Base-by-base conservation (phyloP, 1,284 basidiomycete genomes). In the Trametes polyzona region DNA sequence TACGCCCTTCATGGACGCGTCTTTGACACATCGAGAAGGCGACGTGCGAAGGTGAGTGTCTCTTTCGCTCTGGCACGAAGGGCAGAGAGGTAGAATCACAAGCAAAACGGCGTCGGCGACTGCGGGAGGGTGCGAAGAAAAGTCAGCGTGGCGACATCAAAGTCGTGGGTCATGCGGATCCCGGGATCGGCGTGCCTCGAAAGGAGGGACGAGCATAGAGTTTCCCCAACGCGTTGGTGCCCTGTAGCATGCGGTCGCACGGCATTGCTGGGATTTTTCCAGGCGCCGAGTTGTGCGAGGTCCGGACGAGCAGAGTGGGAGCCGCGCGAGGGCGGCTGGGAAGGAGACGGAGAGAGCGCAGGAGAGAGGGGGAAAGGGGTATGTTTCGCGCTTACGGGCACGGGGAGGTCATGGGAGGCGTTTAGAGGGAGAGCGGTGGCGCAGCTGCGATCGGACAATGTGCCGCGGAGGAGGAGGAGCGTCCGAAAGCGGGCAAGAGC, bases 181-280 rank as follows among this genome's bases (percentile, higher is more conserved):
- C 41, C 32, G 36, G 24, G 51, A 43, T 48, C 43, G 24, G 30
- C 47, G 29, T 39, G 1, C 26, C 16, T 24, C 39, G 12, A 37
- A 30, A 42, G 32, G 53, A 21, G 47, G 33, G 11, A 7, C 16
- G 4, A 17, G 17, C 16, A 26, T n/a, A 8, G 11, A n/a, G 11
- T 52, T 35, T 26, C 30, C 47, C 47, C 51, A 53, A 46, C 27
- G 47, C 16, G 26, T 44, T 44, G n/a, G 42, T 11, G 11, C n/a
- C n/a, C n/a, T 27, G 51, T 39, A 21, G 51, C 57, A 53, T 32
- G 51, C 39, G 57, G 57, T 58, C 57, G 57, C 54, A 52, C 52
- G 57, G 54, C 47, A 12, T 10, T 33, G 10, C 17, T 40, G 30
- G 21, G 27, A 21, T 43, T 48, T 48, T 48, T 26, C 46, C 53